Evolutionary conservation across 108 stramenopile species (phyloP).

Genomic region (Skeletonema tropicum): DNA sequence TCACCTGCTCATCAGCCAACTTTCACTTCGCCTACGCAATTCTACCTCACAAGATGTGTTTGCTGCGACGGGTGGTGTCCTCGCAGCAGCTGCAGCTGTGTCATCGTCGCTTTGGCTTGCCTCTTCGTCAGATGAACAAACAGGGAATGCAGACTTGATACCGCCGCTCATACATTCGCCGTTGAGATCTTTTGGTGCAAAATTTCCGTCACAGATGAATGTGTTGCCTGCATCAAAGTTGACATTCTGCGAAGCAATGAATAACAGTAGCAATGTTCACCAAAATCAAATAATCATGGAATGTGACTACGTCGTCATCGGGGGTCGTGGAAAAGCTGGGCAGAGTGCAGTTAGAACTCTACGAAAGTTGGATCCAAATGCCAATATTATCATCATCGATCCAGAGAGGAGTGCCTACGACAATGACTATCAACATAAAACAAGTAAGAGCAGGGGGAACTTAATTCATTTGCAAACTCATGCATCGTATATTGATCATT

Average conservation of each 20-base stretch:
- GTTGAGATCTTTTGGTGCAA: background rate
- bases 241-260: background rate
- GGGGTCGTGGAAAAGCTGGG: constrained; percentile 44
- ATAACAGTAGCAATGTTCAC: background rate
- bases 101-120: background rate
- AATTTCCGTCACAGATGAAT: background rate
- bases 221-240: background rate
- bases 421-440: background rate
- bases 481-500: constrained; percentile 33
- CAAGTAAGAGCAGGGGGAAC: background rate
- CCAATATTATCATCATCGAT: constrained; percentile 41
- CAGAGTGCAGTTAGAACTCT: constrained; percentile 40
- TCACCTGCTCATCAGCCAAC: background rate
- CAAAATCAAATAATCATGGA: constrained; percentile 9
- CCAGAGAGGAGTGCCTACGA: constrained; percentile 13
- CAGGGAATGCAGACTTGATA: background rate
- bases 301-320: constrained; percentile 46
- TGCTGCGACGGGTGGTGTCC: background rate
- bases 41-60: background rate
- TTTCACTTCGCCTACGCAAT: constrained; percentile 1
- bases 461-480: constrained; percentile 20
- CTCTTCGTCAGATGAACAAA: background rate
- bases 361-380: constrained; percentile 31
- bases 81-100: background rate
- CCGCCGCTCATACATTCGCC: background rate